These are phyloP conservation scores for Cercospora sp. DNA, from an alignment of 2,329 filamentous ascomycete genomes.

Conservation along the genomic window DNA sequence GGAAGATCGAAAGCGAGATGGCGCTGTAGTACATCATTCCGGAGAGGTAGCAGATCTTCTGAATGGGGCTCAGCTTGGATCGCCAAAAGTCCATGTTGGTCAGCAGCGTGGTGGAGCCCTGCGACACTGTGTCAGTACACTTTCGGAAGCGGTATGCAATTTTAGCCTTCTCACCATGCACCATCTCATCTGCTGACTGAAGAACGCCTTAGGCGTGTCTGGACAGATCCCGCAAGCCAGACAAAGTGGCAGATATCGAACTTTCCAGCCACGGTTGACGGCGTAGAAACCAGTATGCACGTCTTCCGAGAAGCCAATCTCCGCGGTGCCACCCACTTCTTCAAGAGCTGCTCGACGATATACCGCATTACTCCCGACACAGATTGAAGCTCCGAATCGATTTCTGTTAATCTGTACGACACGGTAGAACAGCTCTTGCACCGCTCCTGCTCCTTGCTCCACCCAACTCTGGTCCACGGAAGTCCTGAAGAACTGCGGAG, in stretches of 20 bases:
- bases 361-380: constrained; percentile 47
- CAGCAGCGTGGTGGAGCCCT: constrained; percentile 44
- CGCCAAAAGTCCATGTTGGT: constrained; percentile 47
- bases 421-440: constrained; percentile 48
- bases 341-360: constrained; percentile 44
- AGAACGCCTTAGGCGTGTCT: constrained; percentile 46
- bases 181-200: constrained; percentile 50
- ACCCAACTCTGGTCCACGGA: constrained; percentile 46
- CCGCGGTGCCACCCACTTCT: constrained; percentile 46
- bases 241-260: constrained; percentile 46
- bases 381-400: constrained; percentile 46
- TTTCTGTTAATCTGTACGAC: constrained; percentile 47
- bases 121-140: not conserved
- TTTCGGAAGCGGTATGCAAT: not conserved
- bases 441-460: constrained; percentile 47
- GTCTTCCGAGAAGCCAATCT: constrained; percentile 49
- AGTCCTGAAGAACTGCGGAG: constrained; percentile 47
- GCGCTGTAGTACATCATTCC: constrained; percentile 47
- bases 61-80: constrained; percentile 42
- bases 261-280: constrained; percentile 47
- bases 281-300: constrained; percentile 49
- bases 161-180: constrained; percentile 31
- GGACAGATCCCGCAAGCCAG: constrained; percentile 48
- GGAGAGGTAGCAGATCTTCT: constrained; percentile 47
- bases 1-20: constrained; percentile 45